Evolutionary conservation across 2,329 filamentous ascomycete genomes (phyloP).

Genomic region (Scedosporium minutisporum): DNA sequence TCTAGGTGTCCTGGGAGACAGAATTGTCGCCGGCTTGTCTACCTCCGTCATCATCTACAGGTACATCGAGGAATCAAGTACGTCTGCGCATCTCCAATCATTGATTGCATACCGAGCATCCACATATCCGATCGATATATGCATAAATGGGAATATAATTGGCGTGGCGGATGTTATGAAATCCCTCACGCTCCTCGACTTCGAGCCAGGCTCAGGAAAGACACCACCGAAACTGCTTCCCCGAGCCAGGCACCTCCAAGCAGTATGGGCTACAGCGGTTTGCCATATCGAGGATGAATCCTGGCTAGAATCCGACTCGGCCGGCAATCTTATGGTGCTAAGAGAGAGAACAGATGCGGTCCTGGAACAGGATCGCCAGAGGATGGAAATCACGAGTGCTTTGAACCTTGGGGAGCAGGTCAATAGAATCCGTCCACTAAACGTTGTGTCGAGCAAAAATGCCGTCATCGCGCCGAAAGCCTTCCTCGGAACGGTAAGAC

Average conservation of each 20-base stretch:
- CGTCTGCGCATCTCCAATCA: constrained; percentile 52
- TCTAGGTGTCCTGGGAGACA: constrained; percentile 62
- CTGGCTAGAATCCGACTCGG: constrained; percentile 76
- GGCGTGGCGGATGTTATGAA: constrained; percentile 92
- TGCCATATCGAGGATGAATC: constrained; percentile 61
- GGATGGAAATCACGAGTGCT: constrained; percentile 67
- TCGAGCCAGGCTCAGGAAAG: constrained; percentile 42
- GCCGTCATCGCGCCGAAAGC: constrained; percentile 70
- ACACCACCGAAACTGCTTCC: constrained; percentile 44
- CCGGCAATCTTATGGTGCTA: constrained; percentile 81
- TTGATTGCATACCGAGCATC: constrained; percentile 69
- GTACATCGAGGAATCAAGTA: constrained; percentile 47
- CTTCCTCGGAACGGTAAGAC: constrained; percentile 76
- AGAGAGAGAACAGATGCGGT: constrained; percentile 62
- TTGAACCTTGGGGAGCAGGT: constrained; percentile 87
- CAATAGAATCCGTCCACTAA: constrained; percentile 71
- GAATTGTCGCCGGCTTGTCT: constrained; percentile 77
- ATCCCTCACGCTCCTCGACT: constrained; percentile 71
- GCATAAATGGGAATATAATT: constrained; percentile 64
- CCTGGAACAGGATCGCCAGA: constrained; percentile 60
- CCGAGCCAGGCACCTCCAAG: constrained; percentile 70
- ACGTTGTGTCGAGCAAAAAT: constrained; percentile 53
- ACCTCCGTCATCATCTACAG: constrained; percentile 65
- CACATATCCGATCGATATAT: constrained; percentile 74
- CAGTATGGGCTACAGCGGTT: constrained; percentile 73